phyloP scores from a whole-genome alignment of 805 yeast species.

The Yarrowia sp. region DNA sequence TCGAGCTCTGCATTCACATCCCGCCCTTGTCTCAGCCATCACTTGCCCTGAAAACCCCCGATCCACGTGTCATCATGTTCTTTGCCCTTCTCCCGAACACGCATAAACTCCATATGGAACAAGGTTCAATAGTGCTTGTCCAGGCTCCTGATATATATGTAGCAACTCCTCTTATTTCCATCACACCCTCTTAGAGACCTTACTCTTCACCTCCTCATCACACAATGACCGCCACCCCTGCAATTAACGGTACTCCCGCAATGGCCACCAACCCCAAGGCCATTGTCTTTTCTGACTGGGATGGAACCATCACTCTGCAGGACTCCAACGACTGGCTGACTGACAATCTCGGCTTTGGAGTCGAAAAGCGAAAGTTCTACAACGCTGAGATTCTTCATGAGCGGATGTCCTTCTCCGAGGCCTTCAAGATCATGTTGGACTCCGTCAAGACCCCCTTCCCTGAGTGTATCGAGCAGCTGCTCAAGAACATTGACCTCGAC shows the following conservation, averaged over 20 bases:
- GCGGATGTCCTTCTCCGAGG: constrained; percentile 68
- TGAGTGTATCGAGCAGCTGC: constrained; percentile 74
- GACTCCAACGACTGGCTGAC: constrained; percentile 94
- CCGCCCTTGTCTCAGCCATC: too few relatives aligned
- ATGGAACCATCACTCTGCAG: constrained; percentile 94
- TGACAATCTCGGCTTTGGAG: constrained; percentile 87
- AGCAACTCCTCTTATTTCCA: constrained; percentile 23
- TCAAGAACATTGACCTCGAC: constrained; percentile 75
- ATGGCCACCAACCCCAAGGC: constrained; percentile 58
- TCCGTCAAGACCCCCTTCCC: constrained; percentile 78
- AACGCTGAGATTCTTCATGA: constrained; percentile 78
- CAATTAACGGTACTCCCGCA: constrained; percentile 44
- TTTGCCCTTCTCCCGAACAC: constrained; percentile 11
- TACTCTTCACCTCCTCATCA: neutral
- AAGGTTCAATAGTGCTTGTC: constrained; percentile 35
- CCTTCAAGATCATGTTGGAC: constrained; percentile 82
- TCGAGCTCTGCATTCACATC: too few relatives aligned
- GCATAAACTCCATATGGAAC: constrained; percentile 35
- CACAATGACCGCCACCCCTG: constrained; percentile 13
- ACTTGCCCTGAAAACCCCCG: neutral
- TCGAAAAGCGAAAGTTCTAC: constrained; percentile 65
- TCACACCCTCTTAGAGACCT: neutral
- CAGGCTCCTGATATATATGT: constrained; percentile 20
- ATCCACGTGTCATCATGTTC: constrained; percentile 36
- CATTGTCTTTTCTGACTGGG: constrained; percentile 96